Evolutionary conservation across 108 stramenopile genomes (phyloP).

Genomic region (Cylindrotheca closterium): DNA sequence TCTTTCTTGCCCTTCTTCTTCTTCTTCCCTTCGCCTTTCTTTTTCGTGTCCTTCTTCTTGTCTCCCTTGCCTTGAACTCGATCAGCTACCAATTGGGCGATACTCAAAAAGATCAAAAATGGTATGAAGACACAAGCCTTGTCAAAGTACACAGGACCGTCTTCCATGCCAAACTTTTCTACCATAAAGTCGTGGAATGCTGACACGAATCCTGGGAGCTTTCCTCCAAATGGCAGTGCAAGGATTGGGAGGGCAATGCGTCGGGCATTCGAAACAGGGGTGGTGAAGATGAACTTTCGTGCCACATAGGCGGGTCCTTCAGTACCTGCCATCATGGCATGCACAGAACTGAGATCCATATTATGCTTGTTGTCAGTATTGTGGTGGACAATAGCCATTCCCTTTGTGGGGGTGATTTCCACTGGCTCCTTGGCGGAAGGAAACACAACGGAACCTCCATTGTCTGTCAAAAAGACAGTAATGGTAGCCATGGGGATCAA

Average conservation of each 20-base stretch:
- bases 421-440: conserved; percentile 56
- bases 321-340: conserved; percentile 53
- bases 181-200: conserved; percentile 50
- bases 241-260: conserved; percentile 73
- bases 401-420: conserved; percentile 61
- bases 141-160: conserved; percentile 67
- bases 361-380: conserved; percentile 70
- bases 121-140: conserved; percentile 72
- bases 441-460: conserved; percentile 63
- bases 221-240: conserved; percentile 66
- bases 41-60: not conserved
- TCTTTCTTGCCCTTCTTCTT: conserved; percentile 31
- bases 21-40: conserved; percentile 10
- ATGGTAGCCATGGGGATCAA: conserved; percentile 70
- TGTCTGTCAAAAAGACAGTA: conserved; percentile 76
- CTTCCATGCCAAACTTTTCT: conserved; percentile 72
- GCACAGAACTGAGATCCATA: conserved; percentile 62
- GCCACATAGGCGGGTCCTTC: conserved; percentile 59
- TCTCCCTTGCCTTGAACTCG: conserved; percentile 17
- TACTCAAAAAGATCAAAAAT: conserved; percentile 38
- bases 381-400: conserved; percentile 87
- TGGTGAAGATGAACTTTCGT: conserved; percentile 76
- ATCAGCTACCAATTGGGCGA: conserved; percentile 42
- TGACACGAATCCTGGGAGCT: conserved; percentile 49
- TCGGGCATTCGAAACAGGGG: conserved; percentile 52